These are phyloP conservation scores for Gigaspora rosea DNA, from an alignment of 192 early-diverging fungal species.

Conservation along the genomic window DNA sequence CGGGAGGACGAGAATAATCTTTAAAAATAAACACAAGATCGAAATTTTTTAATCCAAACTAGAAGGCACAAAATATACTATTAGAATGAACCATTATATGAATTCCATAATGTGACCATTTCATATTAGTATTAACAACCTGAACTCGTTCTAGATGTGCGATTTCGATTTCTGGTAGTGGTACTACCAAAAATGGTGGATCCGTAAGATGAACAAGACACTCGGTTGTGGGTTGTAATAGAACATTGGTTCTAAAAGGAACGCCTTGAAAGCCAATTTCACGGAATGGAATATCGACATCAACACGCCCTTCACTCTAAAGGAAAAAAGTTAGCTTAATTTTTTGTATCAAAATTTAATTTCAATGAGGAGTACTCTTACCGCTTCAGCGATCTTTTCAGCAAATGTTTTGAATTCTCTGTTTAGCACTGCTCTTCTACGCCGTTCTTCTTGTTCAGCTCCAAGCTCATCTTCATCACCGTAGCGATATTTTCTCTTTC, in stretches of 20 bases:
- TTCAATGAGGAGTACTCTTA: slow-evolving; percentile 37
- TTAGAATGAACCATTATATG: background rate
- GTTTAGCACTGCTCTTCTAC: slow-evolving; percentile 82
- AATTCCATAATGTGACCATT: background rate
- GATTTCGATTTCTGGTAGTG: slow-evolving; percentile 90
- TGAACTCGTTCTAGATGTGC: slow-evolving; percentile 95
- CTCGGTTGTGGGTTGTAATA: slow-evolving; percentile 93
- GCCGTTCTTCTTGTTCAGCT: slow-evolving; percentile 92
- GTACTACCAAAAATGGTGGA: slow-evolving; percentile 88
- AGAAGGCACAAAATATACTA: slow-evolving; percentile 88
- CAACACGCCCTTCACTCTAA: slow-evolving; percentile 74
- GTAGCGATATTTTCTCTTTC: slow-evolving; percentile 79
- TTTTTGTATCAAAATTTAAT: background rate
- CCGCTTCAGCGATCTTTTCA: slow-evolving; percentile 81
- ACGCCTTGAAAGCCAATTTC: slow-evolving; percentile 96
- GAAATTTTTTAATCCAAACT: slow-evolving; percentile 97
- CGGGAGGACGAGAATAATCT: slow-evolving; percentile 81
- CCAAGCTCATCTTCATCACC: slow-evolving; percentile 99
- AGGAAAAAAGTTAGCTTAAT: background rate
- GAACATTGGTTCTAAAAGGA: slow-evolving; percentile 85
- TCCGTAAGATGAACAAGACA: slow-evolving; percentile 96
- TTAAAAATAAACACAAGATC: slow-evolving; percentile 98
- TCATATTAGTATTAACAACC: slow-evolving; percentile 35
- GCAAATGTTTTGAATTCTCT: slow-evolving; percentile 93
- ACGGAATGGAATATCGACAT: slow-evolving; percentile 92